Conservation (phyloP, 2,329 filamentous ascomycete species). For the Fusarium acutatum region DNA sequence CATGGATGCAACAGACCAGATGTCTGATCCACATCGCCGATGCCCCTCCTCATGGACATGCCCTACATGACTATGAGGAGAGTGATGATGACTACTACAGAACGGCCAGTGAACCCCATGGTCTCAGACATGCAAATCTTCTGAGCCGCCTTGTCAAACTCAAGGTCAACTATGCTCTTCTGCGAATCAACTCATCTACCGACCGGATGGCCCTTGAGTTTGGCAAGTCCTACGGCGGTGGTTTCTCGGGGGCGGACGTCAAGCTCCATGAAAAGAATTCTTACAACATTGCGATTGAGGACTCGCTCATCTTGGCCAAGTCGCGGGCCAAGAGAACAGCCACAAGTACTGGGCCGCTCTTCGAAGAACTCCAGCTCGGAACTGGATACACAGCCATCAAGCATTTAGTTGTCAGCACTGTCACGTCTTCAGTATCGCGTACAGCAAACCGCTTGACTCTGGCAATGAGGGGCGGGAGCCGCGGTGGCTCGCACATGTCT, state of each 20-base stretch:
- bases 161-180: constrained; percentile 16
- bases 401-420: constrained; percentile 17
- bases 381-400: background rate
- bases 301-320: background rate
- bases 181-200: background rate
- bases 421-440: constrained; percentile 21
- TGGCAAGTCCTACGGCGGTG: background rate
- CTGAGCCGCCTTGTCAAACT: background rate
- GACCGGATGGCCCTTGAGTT: background rate
- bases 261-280: background rate
- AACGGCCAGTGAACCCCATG: background rate
- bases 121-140: background rate
- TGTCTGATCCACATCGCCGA: constrained; percentile 31
- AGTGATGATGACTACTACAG: constrained; percentile 4
- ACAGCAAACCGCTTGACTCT: constrained; percentile 1
- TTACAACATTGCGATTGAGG: background rate
- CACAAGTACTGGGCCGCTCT: background rate
- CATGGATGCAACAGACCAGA: constrained; percentile 47
- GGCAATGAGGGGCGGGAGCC: background rate
- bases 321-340: background rate
- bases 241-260: background rate
- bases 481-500: background rate
- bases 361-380: constrained; percentile 11
- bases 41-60: constrained; percentile 18
- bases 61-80: background rate